A percentile compares a stretch with the other conserved stretches of the same genome.
Evolutionary conservation across 768 basidiomycete genomes (phyloP).

Genomic region (Boletus rex-veris): DNA sequence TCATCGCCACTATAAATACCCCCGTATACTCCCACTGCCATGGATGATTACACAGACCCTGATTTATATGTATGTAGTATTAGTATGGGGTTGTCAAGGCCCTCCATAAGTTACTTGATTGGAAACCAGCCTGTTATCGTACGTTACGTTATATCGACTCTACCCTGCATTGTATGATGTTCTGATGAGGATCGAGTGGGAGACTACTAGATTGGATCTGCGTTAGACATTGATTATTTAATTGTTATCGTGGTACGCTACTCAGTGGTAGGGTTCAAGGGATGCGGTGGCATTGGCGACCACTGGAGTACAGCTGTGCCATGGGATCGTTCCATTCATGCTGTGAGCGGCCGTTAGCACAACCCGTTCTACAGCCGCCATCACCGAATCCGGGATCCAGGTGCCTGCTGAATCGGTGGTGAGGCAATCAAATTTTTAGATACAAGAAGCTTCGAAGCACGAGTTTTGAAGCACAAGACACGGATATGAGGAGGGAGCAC

Average conservation of each 20-base stretch:
- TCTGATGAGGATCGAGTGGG: neutral
- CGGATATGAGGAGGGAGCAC: slow-evolving; percentile 17
- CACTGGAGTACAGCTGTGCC: neutral
- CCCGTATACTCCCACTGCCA: slow-evolving; percentile 20
- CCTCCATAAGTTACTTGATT: slow-evolving; percentile 3
- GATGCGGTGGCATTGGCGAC: neutral
- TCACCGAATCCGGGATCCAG: slow-evolving; percentile 1
- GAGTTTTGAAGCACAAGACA: neutral
- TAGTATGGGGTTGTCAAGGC: slow-evolving; percentile 8
- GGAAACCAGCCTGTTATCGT: slow-evolving; percentile 12
- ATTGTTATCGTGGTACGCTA: neutral
- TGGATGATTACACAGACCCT: slow-evolving; percentile 7
- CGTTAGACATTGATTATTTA: neutral
- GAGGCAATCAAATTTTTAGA: neutral
- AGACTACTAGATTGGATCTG: slow-evolving; percentile 2
- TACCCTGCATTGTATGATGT: slow-evolving; percentile 8
- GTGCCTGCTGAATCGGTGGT: neutral
- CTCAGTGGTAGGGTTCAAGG: neutral
- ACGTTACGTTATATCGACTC: slow-evolving; percentile 19
- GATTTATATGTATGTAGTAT: slow-evolving; percentile 3
- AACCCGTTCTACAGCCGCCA: slow-evolving; percentile 16
- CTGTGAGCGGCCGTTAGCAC: neutral
- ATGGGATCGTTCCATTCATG: slow-evolving; percentile 1
- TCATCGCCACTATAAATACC: slow-evolving; percentile 25
- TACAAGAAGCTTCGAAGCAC: slow-evolving; percentile 5